Evolutionary conservation across 2,329 filamentous ascomycete genomes (phyloP), one percentile per base, ranked within the genome.

Genomic region (Microcyclosporella mali): DNA sequence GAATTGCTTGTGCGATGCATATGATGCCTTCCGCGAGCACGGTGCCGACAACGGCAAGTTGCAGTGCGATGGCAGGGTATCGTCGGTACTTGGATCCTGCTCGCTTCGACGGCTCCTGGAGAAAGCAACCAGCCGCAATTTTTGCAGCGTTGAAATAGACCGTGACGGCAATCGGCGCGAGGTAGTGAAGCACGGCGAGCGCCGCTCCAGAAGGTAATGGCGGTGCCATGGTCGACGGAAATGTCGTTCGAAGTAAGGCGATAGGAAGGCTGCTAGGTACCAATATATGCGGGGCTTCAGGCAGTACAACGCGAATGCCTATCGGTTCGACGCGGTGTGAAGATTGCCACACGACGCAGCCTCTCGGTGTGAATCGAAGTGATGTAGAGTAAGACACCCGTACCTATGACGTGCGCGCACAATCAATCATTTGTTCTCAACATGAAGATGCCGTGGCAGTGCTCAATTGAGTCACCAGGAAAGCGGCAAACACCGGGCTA

Each of bases 71-170:
- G 3, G 51, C 50, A 19, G 44, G 27, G 37, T 51, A 50, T 44
- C 53, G 43, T 34, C 52, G 42, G 11, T 30, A 28, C 25, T 40
- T 44, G 9, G 34, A 33, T 12, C 44, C 46, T 14, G 49, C 33
- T 21, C 38, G 40, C 25, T 47, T 51, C 11, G 49, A 47, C 4
- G 56, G 52, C 42, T 51, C 35, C 30, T 59, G 57, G 8, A 61
- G 49, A n/a, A 58, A 48, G 44, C 56, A 59, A 16, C 49, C 49
- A 8, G 57, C 56, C 14, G 51, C 15, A 9, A 49, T 50, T 40
- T 57, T 58, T 25, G 55, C 57, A 11, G 42, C 31, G 28, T 53
- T n/a, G 49, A 57, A 61, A 39, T 56, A 57, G n/a, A 49, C 33
- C 18, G 50, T 43, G 3, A 52, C 51, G n/a, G 45, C 41, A 33